Evolutionary conservation across 257 asterid genomes (phyloP), one percentile per base, ranked within the genome.

Genomic region (Rubia yunnanensis): DNA sequence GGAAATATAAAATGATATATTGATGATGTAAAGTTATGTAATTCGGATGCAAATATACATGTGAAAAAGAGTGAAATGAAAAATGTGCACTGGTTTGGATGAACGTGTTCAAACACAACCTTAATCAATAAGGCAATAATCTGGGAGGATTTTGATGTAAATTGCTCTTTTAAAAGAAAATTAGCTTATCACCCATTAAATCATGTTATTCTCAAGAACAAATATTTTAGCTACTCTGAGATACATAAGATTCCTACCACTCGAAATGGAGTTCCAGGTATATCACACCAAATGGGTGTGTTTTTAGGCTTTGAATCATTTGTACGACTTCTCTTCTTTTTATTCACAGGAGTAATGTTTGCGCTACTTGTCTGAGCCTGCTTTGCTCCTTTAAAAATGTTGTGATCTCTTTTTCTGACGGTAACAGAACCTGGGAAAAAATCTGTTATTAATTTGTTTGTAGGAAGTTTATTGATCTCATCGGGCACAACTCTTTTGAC

Each of bases 231-330:
- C n/a, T 26, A 10, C 23, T 38, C 10, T 9, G 10, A 7, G 27
- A 53, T 63, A 57, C 10, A 58, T 31, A 46, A 41, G 46, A 46
- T 22, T 44, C 68, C 69, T 84, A 94, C 99, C 85, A 94, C 91
- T 64, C 88, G 86, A 76, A 94, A 94, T 70, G 94, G 77, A 20
- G 97, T 88, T 77, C 97, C 99, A 20, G 95, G 94, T 77, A 94
- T 76, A 66, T 79, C 67, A 78, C 97, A 94, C 99, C 97, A 94
- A 67, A 60, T 3, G 53, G 99, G 97, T 68, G 72, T 77, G 71
- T 80, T 85, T 67, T 80, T 88, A 73, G 69, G 86, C 72, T 90
- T 90, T 58, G 85, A 78, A 62, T 73, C 84, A 70, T 74, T 80
- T 32, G 63, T 50, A 14, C 65, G 67, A 48, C 70, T 81, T 77